These are phyloP conservation scores for Arthrobotrys entomopaga DNA, from an alignment of 2,329 filamentous ascomycete genomes.

Conservation along the genomic window DNA sequence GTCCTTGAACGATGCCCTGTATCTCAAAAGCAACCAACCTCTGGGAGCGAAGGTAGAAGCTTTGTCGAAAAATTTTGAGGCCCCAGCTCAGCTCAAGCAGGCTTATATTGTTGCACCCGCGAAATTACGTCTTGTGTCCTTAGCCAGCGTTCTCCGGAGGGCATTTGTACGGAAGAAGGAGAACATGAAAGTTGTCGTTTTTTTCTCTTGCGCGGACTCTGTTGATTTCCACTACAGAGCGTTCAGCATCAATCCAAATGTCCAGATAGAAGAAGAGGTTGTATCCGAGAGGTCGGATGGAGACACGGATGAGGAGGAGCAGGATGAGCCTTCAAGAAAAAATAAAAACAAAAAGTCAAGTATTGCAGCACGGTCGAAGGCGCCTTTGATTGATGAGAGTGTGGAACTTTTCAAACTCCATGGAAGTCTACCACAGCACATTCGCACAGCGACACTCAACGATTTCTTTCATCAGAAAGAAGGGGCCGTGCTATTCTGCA, in stretches of 20 bases:
- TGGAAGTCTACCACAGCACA: constrained; percentile 86
- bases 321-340: constrained; percentile 47
- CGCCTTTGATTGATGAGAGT: constrained; percentile 75
- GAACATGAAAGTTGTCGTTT: constrained; percentile 96
- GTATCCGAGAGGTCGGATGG: constrained; percentile 53
- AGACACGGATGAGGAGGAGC: constrained; percentile 26
- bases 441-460: constrained; percentile 84
- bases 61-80: constrained; percentile 74
- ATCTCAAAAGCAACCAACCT: constrained; percentile 70
- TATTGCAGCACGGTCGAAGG: constrained; percentile 61
- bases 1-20: constrained; percentile 89
- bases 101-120: constrained; percentile 86
- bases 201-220: constrained; percentile 95
- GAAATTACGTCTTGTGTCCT: constrained; percentile 87
- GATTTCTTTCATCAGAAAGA: constrained; percentile 79
- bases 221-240: constrained; percentile 96
- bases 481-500: constrained; percentile 86
- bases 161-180: constrained; percentile 88
- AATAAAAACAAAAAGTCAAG: constrained; percentile 58
- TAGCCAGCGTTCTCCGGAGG: constrained; percentile 84
- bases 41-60: constrained; percentile 62
- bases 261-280: constrained; percentile 60
- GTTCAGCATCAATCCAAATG: constrained; percentile 65
- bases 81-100: constrained; percentile 93
- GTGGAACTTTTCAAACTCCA: constrained; percentile 88